Evolutionary conservation across 164 flowering plant species (phyloP).

Genomic region (Umbellularia californica): DNA sequence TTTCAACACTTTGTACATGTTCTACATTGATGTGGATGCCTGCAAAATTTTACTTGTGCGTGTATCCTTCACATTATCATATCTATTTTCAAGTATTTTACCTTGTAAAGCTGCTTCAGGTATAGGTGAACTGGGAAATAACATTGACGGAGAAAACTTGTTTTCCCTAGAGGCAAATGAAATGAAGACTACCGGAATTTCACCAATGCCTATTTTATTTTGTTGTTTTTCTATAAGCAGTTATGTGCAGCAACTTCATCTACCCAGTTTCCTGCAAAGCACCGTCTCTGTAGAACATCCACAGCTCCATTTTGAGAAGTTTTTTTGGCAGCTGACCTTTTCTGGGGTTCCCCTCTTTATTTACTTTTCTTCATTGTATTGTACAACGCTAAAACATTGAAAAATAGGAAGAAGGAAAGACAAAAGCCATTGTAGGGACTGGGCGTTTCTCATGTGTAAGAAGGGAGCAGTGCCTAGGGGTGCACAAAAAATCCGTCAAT

Average conservation of each 20-base stretch:
- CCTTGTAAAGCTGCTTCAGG: slow-evolving; percentile 18
- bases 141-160: slow-evolving; percentile 36
- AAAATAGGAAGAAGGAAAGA: too few species aligned
- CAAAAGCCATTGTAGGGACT: too few species aligned
- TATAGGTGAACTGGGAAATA: slow-evolving; percentile 37
- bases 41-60: background rate
- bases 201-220: slow-evolving; percentile 28
- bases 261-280: slow-evolving; percentile 36
- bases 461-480: too few species aligned
- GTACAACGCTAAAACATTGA: background rate
- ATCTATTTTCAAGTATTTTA: background rate
- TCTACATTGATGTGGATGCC: background rate
- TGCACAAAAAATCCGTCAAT: too few species aligned
- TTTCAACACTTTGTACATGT: background rate
- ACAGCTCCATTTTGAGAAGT: too few species aligned
- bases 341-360: background rate
- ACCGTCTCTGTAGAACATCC: slow-evolving; percentile 34
- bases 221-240: slow-evolving; percentile 20
- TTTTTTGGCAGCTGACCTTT: too few species aligned
- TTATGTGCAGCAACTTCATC: slow-evolving; percentile 19
- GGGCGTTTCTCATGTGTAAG: too few species aligned
- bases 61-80: background rate
- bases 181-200: slow-evolving; percentile 52
- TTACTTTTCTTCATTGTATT: background rate
- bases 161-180: slow-evolving; percentile 35